Percentiles rank a stretch among this genome's conserved stretches.
Conservation (phyloP, 306 rosid species). For the Mucuna pruriens region DNA sequence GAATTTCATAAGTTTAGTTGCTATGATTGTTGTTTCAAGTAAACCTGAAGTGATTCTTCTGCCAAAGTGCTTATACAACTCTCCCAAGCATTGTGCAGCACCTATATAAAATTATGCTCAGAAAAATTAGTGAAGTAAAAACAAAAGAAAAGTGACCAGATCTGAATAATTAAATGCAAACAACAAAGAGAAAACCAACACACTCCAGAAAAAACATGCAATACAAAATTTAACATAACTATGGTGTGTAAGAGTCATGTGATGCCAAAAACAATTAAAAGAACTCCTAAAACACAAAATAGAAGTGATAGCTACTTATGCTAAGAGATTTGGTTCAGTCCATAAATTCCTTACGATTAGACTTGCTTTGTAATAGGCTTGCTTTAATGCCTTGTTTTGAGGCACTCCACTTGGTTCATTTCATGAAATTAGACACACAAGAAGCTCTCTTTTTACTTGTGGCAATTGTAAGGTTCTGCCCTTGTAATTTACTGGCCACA, state of each 20-base stretch:
- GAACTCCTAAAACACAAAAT: not conserved
- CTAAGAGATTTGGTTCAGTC: conserved; percentile 2
- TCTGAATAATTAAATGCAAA: conserved; percentile 20
- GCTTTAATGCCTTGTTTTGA: not conserved
- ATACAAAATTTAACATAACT: not conserved
- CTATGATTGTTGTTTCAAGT: conserved; percentile 82
- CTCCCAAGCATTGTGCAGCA: conserved; percentile 92
- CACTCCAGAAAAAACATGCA: conserved; percentile 19
- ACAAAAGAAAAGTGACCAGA: not conserved
- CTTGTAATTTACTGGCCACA: not conserved
- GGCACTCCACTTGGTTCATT: conserved; percentile 17
- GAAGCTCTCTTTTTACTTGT: not conserved
- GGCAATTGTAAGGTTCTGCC: not conserved
- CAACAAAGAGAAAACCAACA: not conserved
- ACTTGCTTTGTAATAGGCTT: conserved; percentile 8
- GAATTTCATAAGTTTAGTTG: conserved; percentile 78
- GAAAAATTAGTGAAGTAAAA: conserved; percentile 10
- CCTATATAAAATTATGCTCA: conserved; percentile 59
- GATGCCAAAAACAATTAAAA: conserved; percentile 3
- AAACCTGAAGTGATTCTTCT: conserved; percentile 93
- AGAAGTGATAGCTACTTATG: conserved; percentile 13
- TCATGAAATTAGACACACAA: not conserved
- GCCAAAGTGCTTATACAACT: conserved; percentile 88
- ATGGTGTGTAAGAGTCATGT: conserved; percentile 15
- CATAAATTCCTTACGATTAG: not conserved